Evolutionary conservation across 257 asterid genomes (phyloP).

Genomic region (Pogostemon cablin): DNA sequence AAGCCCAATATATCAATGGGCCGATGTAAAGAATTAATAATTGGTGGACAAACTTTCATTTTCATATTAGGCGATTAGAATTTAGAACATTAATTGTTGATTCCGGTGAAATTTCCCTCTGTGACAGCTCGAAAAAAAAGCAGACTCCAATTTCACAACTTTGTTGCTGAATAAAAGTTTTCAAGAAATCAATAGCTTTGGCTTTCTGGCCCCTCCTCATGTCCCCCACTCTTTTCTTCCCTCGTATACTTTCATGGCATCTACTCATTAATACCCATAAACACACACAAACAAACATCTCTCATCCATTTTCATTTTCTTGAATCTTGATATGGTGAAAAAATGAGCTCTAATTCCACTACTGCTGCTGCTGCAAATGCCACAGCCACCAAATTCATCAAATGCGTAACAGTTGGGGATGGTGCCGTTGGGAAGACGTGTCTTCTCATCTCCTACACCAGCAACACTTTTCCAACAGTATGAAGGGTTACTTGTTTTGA

Average conservation of each 20-base stretch:
- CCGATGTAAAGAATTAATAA: no score
- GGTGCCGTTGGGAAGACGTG: slow-evolving; percentile 66
- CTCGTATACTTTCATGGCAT: slow-evolving; percentile 28
- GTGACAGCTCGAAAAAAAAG: slow-evolving; percentile 52
- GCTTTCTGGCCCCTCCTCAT: slow-evolving; percentile 42
- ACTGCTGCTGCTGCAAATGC: slow-evolving; percentile 36
- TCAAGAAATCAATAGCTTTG: slow-evolving; percentile 36
- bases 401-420: slow-evolving; percentile 63
- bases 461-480: slow-evolving; percentile 62
- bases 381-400: slow-evolving; percentile 51
- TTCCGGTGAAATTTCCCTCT: slow-evolving; percentile 38
- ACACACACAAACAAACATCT: not conserved
- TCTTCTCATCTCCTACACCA: slow-evolving; percentile 56
- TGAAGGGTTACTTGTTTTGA: not conserved
- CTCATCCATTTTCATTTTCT: not conserved
- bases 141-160: slow-evolving; percentile 27
- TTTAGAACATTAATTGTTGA: no score
- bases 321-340: slow-evolving; percentile 27
- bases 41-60: no score
- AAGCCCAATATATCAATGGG: not conserved
- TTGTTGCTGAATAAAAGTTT: slow-evolving; percentile 33
- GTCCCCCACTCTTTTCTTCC: slow-evolving; percentile 41
- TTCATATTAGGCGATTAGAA: not conserved
- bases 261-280: slow-evolving; percentile 31
- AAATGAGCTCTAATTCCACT: slow-evolving; percentile 40